Conservation (phyloP, 1,284 basidiomycete genomes). For the Sphagnurus paluster region DNA sequence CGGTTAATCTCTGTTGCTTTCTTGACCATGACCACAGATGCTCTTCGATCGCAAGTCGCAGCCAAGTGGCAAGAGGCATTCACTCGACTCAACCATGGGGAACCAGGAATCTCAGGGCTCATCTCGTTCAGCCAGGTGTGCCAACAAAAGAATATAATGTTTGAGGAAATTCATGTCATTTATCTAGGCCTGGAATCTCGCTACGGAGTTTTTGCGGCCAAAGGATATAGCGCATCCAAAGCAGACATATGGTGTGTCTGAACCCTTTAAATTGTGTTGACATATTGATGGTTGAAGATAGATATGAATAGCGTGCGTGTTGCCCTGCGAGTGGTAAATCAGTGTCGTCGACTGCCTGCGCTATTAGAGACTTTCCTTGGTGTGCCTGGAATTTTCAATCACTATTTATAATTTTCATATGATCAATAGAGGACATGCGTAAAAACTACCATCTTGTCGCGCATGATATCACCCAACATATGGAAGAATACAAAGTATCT, state of each 20-base stretch:
- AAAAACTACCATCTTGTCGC: constrained; percentile 58
- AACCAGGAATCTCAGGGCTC: constrained; percentile 66
- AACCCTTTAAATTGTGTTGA: neutral
- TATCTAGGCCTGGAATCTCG: constrained; percentile 62
- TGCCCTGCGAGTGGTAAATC: constrained; percentile 57
- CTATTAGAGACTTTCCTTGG: constrained; percentile 69
- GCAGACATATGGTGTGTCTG: constrained; percentile 23
- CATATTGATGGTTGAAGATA: constrained; percentile 28
- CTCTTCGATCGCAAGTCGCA: constrained; percentile 60
- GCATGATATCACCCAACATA: constrained; percentile 56
- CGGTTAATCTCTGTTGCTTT: neutral
- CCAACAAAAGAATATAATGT: constrained; percentile 6
- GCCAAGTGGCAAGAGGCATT: constrained; percentile 75
- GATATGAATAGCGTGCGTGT: constrained; percentile 48
- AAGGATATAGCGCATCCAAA: constrained; percentile 41
- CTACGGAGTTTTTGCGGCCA: constrained; percentile 58
- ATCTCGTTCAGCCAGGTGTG: constrained; percentile 63
- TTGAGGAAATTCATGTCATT: constrained; percentile 1
- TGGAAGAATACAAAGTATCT: constrained; percentile 61
- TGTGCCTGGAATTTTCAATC: constrained; percentile 29
- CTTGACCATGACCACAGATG: constrained; percentile 49
- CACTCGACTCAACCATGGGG: constrained; percentile 57
- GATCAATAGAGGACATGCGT: constrained; percentile 58
- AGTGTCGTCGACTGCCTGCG: constrained; percentile 55
- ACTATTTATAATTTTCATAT: constrained; percentile 12